These are phyloP conservation scores for Geranomyces variabilis DNA, from an alignment of 192 early-diverging fungal genomes.

Conservation along the genomic window DNA sequence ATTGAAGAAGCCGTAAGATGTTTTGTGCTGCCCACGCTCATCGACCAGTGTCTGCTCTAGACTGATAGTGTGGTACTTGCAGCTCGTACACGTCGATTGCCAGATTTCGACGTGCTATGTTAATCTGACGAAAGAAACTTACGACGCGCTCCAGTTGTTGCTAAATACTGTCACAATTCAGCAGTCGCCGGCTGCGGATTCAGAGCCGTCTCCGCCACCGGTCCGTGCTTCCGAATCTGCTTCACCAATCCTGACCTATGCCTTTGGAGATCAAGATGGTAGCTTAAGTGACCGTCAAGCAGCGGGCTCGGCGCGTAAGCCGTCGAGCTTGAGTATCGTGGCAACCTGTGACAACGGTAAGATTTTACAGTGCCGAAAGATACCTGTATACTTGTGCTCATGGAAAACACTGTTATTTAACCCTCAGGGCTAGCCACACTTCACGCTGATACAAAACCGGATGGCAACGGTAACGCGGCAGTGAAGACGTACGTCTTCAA, in stretches of 20 bases:
- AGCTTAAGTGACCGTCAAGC: no score
- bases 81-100: conserved; percentile 21
- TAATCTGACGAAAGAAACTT: conserved; percentile 35
- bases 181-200: neutral
- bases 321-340: conserved; percentile 9
- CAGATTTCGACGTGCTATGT: conserved; percentile 27
- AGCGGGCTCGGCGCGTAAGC: neutral
- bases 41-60: no score
- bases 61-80: no score
- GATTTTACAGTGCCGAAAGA: no score
- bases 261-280: no score
- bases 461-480: neutral
- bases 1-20: conserved; percentile 62
- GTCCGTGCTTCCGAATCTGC: neutral
- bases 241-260: no score
- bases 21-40: no score
- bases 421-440: no score
- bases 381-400: no score
- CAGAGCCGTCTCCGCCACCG: neutral
- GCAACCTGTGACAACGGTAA: conserved; percentile 12
- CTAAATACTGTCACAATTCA: conserved; percentile 22
- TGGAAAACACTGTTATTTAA: no score
- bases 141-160: conserved; percentile 35
- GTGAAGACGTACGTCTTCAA: neutral
- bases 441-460: no score